A percentile compares a stretch with the other conserved stretches of the same genome.
Evolutionary conservation across 495 filamentous ascomycete genomes (phyloP).

Genomic region (Penicillium samsonianum): DNA sequence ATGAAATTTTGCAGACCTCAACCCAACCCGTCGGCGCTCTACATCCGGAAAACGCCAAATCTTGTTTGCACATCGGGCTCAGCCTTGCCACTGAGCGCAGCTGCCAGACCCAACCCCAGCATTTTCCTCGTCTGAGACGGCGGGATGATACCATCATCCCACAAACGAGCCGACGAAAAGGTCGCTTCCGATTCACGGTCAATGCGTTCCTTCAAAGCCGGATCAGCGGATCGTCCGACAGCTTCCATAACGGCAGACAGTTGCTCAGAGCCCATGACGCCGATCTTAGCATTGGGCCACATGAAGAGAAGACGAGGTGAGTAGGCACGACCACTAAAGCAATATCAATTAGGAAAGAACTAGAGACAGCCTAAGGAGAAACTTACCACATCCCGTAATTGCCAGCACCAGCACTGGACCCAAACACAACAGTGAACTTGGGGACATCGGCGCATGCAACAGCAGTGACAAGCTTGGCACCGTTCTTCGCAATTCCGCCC

Average conservation of each 20-base stretch:
- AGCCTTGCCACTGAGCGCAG: constrained; percentile 69
- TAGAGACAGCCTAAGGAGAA: not conserved
- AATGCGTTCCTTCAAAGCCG: constrained; percentile 78
- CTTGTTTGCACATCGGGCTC: constrained; percentile 62
- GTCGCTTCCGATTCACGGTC: constrained; percentile 87
- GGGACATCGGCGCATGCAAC: constrained; percentile 94
- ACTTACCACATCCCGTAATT: constrained; percentile 83
- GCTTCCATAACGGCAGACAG: constrained; percentile 91
- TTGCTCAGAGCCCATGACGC: constrained; percentile 96
- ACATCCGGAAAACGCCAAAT: constrained; percentile 99
- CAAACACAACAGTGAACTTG: constrained; percentile 95
- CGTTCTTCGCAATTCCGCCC: constrained; percentile 96
- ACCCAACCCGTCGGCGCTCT: not conserved
- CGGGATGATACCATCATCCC: constrained; percentile 95
- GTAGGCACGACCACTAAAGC: constrained; percentile 81
- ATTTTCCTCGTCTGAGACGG: constrained; percentile 84
- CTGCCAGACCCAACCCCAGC: constrained; percentile 77
- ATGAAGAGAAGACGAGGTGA: constrained; percentile 89
- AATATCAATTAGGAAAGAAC: constrained; percentile 8
- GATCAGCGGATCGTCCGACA: constrained; percentile 82
- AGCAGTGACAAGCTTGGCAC: constrained; percentile 94
- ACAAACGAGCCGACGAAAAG: constrained; percentile 84
- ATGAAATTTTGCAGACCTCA: not conserved
- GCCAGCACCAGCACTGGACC: constrained; percentile 72
- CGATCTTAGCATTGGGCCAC: constrained; percentile 95